phyloP scores from a whole-genome alignment of 208 protist genomes.

The Herpetomonas samuelpessoai region DNA sequence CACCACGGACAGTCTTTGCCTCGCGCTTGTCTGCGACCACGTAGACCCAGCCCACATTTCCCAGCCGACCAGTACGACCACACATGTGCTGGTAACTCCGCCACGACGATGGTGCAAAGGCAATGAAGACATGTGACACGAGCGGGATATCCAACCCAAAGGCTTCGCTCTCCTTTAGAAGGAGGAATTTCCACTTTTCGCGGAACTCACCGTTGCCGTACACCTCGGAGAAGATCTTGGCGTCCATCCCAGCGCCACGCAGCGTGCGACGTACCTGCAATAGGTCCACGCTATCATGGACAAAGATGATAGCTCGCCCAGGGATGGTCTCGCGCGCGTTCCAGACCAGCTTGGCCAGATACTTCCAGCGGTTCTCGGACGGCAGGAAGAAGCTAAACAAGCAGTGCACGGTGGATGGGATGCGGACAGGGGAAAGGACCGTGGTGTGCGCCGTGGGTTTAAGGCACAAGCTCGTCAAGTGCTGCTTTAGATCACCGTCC shows the following conservation, averaged over 20 bases:
- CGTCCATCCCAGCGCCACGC: slow-evolving; percentile 63
- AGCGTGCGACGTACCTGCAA: slow-evolving; percentile 51
- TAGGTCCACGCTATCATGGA: slow-evolving; percentile 52
- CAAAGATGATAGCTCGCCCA: slow-evolving; percentile 65
- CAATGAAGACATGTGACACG: slow-evolving; percentile 84
- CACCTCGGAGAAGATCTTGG: slow-evolving; percentile 77
- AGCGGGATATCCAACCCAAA: slow-evolving; percentile 72
- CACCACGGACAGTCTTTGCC: slow-evolving; percentile 45
- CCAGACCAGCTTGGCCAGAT: slow-evolving; percentile 52
- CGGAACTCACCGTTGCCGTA: slow-evolving; percentile 48
- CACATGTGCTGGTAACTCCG: slow-evolving; percentile 83
- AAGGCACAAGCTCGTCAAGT: slow-evolving; percentile 75
- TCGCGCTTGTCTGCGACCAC: slow-evolving; percentile 61
- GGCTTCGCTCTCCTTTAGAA: slow-evolving; percentile 72
- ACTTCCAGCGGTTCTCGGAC: slow-evolving; percentile 37
- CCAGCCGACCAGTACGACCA: slow-evolving; percentile 60
- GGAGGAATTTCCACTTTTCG: slow-evolving; percentile 67
- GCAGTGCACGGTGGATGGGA: slow-evolving; percentile 79
- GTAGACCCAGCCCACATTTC: slow-evolving; percentile 86
- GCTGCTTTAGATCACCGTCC: slow-evolving; percentile 55
- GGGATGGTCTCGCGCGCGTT: slow-evolving; percentile 68
- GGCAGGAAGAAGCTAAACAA: slow-evolving; percentile 72
- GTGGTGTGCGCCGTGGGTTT: slow-evolving; percentile 70
- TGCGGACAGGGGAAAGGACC: slow-evolving; percentile 58
- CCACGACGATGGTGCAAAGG: slow-evolving; percentile 65